These are phyloP conservation scores for Tolypocladium ovalisporum DNA, from an alignment of 2,329 filamentous ascomycete genomes.

Conservation along the genomic window DNA sequence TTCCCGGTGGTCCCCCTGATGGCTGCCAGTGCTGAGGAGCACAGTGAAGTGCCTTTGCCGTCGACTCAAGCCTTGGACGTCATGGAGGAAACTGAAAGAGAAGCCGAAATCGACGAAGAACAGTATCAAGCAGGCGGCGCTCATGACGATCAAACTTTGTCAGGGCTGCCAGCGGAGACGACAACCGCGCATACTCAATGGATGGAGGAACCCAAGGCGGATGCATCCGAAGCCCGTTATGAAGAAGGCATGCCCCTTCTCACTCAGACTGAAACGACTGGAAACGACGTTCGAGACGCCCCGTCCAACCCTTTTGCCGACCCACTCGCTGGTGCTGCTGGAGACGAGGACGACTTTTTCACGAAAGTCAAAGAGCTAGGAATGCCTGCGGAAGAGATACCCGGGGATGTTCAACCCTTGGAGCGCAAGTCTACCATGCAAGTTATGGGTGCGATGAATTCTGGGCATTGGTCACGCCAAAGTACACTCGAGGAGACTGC, in stretches of 20 bases:
- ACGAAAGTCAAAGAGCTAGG: slow-evolving; percentile 30
- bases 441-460: slow-evolving; percentile 43
- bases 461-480: slow-evolving; percentile 17
- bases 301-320: slow-evolving; percentile 12
- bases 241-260: slow-evolving; percentile 61
- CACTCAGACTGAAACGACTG: slow-evolving; percentile 17
- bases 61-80: slow-evolving; percentile 43
- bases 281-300: neutral
- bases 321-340: slow-evolving; percentile 32
- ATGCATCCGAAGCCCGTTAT: slow-evolving; percentile 46
- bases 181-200: slow-evolving; percentile 17
- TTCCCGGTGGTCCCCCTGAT: slow-evolving; percentile 46
- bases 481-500: slow-evolving; percentile 19
- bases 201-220: slow-evolving; percentile 28
- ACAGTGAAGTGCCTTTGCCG: slow-evolving; percentile 28
- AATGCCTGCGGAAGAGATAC: slow-evolving; percentile 6
- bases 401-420: slow-evolving; percentile 22
- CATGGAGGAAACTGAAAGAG: slow-evolving; percentile 39
- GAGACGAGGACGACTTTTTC: slow-evolving; percentile 55
- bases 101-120: slow-evolving; percentile 31
- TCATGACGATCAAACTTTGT: slow-evolving; percentile 2
- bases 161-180: neutral
- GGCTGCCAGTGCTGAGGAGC: slow-evolving; percentile 12
- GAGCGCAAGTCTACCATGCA: slow-evolving; percentile 62
- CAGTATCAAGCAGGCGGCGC: slow-evolving; percentile 11